Conservation (phyloP, 2,329 filamentous ascomycete species). For the Stachybotrys chlorohalonatus region DNA sequence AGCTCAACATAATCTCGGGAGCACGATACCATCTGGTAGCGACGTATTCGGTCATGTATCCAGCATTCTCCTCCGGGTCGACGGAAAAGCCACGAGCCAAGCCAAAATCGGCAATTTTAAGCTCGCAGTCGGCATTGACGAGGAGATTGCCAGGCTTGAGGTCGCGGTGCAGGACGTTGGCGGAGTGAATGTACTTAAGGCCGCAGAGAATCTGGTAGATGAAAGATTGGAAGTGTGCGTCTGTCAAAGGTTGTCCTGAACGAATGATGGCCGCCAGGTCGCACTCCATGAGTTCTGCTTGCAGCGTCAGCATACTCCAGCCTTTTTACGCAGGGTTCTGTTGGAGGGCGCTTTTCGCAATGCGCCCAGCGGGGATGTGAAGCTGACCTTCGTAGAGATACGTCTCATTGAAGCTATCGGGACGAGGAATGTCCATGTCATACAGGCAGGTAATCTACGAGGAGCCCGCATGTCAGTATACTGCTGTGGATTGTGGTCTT, state of each 20-base stretch:
- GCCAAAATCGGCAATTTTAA: constrained; percentile 99
- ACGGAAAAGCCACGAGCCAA: constrained; percentile 93
- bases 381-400: constrained; percentile 91
- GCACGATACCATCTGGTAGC: constrained; percentile 93
- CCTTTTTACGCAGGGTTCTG: not conserved
- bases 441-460: constrained; percentile 92
- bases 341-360: not conserved
- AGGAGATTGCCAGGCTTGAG: constrained; percentile 94
- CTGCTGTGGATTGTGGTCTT: not conserved
- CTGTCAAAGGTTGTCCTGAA: constrained; percentile 91
- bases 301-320: constrained; percentile 7
- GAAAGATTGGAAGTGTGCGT: constrained; percentile 99
- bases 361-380: not conserved
- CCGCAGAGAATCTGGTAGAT: constrained; percentile 99
- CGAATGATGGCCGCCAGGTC: constrained; percentile 96
- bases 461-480: not conserved
- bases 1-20: constrained; percentile 98
- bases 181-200: constrained; percentile 98
- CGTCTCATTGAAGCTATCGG: constrained; percentile 97
- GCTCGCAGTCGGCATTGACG: constrained; percentile 97
- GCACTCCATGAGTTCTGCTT: constrained; percentile 93
- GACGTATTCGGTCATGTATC: constrained; percentile 99
- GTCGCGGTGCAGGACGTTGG: constrained; percentile 94
- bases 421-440: constrained; percentile 97
- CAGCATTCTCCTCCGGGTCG: constrained; percentile 95